phyloP scores from a whole-genome alignment of 2,329 filamentous ascomycete species.

The Alternaria burnsii region DNA sequence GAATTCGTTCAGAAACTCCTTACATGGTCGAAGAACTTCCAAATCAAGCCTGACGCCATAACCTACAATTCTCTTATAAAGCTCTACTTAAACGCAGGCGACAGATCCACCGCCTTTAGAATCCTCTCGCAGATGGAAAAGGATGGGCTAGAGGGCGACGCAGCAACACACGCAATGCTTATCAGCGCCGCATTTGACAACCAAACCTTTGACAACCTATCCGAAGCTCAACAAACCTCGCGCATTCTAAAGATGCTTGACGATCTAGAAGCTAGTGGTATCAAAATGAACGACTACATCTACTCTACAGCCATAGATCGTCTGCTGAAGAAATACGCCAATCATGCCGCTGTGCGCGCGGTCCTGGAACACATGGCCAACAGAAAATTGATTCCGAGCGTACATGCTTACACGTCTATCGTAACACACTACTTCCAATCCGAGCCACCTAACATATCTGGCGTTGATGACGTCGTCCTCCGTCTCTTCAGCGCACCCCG shows the following conservation, averaged over 20 bases:
- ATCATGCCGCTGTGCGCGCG: constrained; percentile 62
- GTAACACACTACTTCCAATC: constrained; percentile 71
- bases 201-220: constrained; percentile 55
- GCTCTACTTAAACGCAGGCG: constrained; percentile 62
- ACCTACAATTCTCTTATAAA: constrained; percentile 76
- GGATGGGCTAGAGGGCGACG: constrained; percentile 65
- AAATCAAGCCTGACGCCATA: constrained; percentile 57
- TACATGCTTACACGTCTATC: constrained; percentile 78
- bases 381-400: constrained; percentile 62
- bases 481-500: constrained; percentile 49
- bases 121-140: constrained; percentile 68
- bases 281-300: constrained; percentile 68
- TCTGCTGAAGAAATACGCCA: constrained; percentile 61
- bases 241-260: constrained; percentile 65
- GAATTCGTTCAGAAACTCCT: constrained; percentile 52
- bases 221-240: constrained; percentile 60
- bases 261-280: constrained; percentile 63
- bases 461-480: constrained; percentile 67
- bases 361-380: constrained; percentile 70
- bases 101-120: constrained; percentile 58
- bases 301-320: constrained; percentile 76
- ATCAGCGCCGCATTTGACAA: constrained; percentile 66
- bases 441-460: constrained; percentile 65
- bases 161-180: constrained; percentile 77
- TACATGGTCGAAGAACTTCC: constrained; percentile 53